Percentiles rank a stretch among this genome's conserved stretches.
These are phyloP conservation scores for Plasmodium inui DNA, from an alignment of 169 alveolate genomes.

Conservation along the genomic window DNA sequence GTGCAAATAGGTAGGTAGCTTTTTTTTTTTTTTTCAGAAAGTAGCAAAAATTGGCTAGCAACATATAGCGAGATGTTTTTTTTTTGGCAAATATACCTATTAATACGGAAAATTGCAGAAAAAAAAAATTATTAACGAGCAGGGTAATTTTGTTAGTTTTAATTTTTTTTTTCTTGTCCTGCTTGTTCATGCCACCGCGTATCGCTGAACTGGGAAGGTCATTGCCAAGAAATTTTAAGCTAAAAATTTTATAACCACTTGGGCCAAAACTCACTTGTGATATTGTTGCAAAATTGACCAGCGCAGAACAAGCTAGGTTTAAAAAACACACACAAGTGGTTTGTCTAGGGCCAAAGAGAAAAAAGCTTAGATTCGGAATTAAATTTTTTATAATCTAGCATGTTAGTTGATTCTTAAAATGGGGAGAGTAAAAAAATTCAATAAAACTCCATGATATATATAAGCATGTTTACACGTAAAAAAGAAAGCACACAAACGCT, in stretches of 20 bases:
- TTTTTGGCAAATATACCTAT: background rate
- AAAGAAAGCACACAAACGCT: background rate
- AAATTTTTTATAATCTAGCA: conserved; percentile 7
- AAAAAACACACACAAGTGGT: background rate
- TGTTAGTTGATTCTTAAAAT: conserved; percentile 8
- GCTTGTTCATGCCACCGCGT: background rate
- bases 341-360: background rate
- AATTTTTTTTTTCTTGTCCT: background rate
- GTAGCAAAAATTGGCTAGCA: background rate
- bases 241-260: background rate
- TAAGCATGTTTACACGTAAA: conserved; percentile 7
- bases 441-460: background rate
- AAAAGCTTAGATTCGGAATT: conserved; percentile 1
- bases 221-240: background rate
- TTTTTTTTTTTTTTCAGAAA: background rate
- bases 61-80: background rate
- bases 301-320: background rate
- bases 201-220: background rate
- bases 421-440: background rate
- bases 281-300: background rate
- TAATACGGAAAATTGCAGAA: background rate
- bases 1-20: background rate
- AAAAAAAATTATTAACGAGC: background rate
- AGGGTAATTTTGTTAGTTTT: background rate
- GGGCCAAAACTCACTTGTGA: background rate